These are phyloP conservation scores for Kuraishia piskuri DNA, from an alignment of 805 yeast species.

Conservation along the genomic window DNA sequence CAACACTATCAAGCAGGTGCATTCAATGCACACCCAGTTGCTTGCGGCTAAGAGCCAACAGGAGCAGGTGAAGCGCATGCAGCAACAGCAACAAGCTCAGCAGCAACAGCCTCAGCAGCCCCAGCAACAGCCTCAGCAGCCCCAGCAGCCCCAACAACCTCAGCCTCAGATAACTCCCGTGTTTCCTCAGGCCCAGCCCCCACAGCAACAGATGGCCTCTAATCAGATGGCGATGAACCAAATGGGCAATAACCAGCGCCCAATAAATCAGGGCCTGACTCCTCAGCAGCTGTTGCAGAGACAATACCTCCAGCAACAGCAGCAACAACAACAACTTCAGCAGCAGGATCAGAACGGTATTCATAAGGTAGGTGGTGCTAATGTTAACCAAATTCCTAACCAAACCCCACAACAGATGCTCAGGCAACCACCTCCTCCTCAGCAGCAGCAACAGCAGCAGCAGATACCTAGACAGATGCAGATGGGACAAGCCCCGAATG, in stretches of 20 bases:
- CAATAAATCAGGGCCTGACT: slow-evolving; percentile 1
- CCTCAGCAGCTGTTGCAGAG: slow-evolving; percentile 1
- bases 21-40: slow-evolving; percentile 30
- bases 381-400: slow-evolving; percentile 10
- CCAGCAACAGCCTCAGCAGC: background rate
- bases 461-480: slow-evolving; percentile 3
- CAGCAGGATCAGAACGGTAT: slow-evolving; percentile 3
- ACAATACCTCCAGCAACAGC: slow-evolving; percentile 2
- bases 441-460: slow-evolving; percentile 8
- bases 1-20: slow-evolving; percentile 56
- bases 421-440: slow-evolving; percentile 4
- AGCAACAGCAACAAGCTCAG: slow-evolving; percentile 6
- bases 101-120: slow-evolving; percentile 12
- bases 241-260: slow-evolving; percentile 1
- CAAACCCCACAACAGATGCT: slow-evolving; percentile 9
- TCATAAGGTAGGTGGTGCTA: background rate
- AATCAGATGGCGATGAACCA: background rate
- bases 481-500: background rate
- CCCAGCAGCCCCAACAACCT: background rate
- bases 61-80: slow-evolving; percentile 12
- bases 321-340: slow-evolving; percentile 5
- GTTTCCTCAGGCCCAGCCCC: slow-evolving; percentile 3
- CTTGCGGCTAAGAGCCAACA: slow-evolving; percentile 5
- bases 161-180: background rate
- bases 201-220: background rate